Base-by-base conservation (phyloP, 208 protist species). In the Balamuthia mandrillaris region DNA sequence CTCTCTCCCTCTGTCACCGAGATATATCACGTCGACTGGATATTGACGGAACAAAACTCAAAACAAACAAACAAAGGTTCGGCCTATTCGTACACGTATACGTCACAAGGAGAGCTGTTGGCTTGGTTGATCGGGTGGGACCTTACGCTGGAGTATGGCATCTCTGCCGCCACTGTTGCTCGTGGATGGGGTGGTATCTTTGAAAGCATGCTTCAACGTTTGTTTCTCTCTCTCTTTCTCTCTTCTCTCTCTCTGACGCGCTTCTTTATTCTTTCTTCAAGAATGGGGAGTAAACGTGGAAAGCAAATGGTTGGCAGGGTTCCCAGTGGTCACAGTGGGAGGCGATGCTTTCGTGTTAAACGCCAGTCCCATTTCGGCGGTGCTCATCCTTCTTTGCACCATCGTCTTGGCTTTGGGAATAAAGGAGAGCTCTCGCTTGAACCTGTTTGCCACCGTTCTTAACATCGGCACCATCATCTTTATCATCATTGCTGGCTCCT, bases 71-170 rank as follows among this genome's bases (percentile, higher is more conserved):
- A 6, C 12, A 12, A 16, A 44, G 18, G 87, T 16, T 86, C 75
- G 39, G 87, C 87, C 16, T 90, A 90, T 58, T 82, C 83, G 37
- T 90, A 87, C 45, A 63, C 82, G 1, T 90, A 90, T 41, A 78
- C 87, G 10, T 42, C 75, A 9, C 35, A 87, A 0, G 87, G 87
- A 29, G 87, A 90, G 42, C 60, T 83, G 52, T 41, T 82, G 24
- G 87, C 83, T 47, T 90, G 87, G 87, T 79, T 90, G 1, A 81
- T 90, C 35, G 88, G 88, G 7, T 90, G 88, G 87, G 87, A 90
- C 81, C 33, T 90, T 3, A 90, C 87, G n/a, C 45, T 90, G 44
- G 87, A 90, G 42, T 90, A 90, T 37, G 83, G 75, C 0, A 77
- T 81, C 14, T 54, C 14, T 72, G 24, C 45, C 37, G 14, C 39